Percentiles rank a stretch among this genome's conserved stretches.
Conservation (phyloP, 1,284 basidiomycete species). For the Trichosporon asahii region DNA sequence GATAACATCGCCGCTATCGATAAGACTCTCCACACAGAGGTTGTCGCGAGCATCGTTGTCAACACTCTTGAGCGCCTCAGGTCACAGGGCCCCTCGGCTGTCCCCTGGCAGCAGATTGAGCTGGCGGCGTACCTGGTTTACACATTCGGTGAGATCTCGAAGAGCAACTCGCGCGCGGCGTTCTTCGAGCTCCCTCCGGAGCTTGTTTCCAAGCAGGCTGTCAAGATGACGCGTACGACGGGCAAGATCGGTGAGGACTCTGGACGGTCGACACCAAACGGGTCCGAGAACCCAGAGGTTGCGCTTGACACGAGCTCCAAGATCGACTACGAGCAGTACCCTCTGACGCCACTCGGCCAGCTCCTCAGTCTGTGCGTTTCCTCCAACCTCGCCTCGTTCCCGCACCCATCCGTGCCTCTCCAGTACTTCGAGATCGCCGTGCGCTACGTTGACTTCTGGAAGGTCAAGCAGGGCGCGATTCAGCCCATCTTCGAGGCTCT, state of each 20-base stretch:
- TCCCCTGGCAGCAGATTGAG: constrained; percentile 93
- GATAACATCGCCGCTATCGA: constrained; percentile 87
- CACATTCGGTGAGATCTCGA: constrained; percentile 84
- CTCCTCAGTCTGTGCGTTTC: constrained; percentile 79
- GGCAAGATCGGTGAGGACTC: constrained; percentile 32
- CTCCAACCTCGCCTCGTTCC: constrained; percentile 77
- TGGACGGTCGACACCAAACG: constrained; percentile 40
- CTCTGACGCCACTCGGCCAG: constrained; percentile 85
- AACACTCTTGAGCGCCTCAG: constrained; percentile 42
- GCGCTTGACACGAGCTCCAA: constrained; percentile 47
- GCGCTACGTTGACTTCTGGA: constrained; percentile 95
- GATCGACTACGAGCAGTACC: constrained; percentile 79
- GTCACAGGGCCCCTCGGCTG: constrained; percentile 38
- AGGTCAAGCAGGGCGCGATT: constrained; percentile 80
- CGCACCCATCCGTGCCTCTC: constrained; percentile 81
- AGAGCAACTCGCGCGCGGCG: constrained; percentile 52
- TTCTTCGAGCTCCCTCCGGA: constrained; percentile 52
- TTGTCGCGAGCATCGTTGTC: constrained; percentile 50
- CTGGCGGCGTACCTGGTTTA: constrained; percentile 86
- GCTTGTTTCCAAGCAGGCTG: constrained; percentile 38
- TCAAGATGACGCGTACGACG: constrained; percentile 31
- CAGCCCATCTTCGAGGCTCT: constrained; percentile 83
- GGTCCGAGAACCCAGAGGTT: constrained; percentile 10
- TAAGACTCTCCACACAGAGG: constrained; percentile 48
- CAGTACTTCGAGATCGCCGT: constrained; percentile 92